Conservation (phyloP, 768 basidiomycete genomes). For the Tylopilus balloui region DNA sequence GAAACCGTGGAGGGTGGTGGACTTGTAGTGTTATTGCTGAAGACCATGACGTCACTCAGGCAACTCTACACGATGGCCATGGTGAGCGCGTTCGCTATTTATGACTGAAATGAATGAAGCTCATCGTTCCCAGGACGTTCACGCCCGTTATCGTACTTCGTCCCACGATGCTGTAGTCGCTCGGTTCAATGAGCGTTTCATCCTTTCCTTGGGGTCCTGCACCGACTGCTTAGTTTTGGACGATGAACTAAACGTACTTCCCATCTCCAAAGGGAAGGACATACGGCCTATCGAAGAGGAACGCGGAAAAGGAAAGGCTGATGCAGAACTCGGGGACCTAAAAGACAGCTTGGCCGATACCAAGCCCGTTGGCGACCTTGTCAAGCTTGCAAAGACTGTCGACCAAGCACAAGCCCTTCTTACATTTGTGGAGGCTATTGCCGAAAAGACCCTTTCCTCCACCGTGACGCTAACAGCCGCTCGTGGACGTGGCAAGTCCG, state of each 20-base stretch:
- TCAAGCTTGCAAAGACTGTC: conserved; percentile 85
- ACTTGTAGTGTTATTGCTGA: conserved; percentile 80
- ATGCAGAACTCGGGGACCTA: conserved; percentile 70
- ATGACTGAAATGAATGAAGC: not conserved
- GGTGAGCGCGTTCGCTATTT: conserved; percentile 34
- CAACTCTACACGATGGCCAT: conserved; percentile 92
- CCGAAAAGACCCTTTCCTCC: conserved; percentile 88
- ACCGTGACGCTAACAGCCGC: conserved; percentile 94
- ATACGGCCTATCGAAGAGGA: conserved; percentile 62
- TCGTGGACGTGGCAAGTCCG: conserved; percentile 94
- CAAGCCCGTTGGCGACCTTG: conserved; percentile 82
- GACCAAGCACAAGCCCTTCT: conserved; percentile 94
- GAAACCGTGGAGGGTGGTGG: conserved; percentile 98
- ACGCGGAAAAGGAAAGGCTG: conserved; percentile 46
- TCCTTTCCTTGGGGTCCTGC: conserved; percentile 92
- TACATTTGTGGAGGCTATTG: conserved; percentile 91
- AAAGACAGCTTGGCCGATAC: conserved; percentile 75
- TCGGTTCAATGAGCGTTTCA: conserved; percentile 98
- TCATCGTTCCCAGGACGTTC: conserved; percentile 71
- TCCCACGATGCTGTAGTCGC: conserved; percentile 87
- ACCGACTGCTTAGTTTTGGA: conserved; percentile 91
- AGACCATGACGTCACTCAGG: conserved; percentile 90
- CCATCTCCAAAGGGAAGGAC: conserved; percentile 92
- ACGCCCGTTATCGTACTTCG: conserved; percentile 88
- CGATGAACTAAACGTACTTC: conserved; percentile 96